phyloP scores from a whole-genome alignment of 75 land plant genomes.

The Sequoia sempervirens region DNA sequence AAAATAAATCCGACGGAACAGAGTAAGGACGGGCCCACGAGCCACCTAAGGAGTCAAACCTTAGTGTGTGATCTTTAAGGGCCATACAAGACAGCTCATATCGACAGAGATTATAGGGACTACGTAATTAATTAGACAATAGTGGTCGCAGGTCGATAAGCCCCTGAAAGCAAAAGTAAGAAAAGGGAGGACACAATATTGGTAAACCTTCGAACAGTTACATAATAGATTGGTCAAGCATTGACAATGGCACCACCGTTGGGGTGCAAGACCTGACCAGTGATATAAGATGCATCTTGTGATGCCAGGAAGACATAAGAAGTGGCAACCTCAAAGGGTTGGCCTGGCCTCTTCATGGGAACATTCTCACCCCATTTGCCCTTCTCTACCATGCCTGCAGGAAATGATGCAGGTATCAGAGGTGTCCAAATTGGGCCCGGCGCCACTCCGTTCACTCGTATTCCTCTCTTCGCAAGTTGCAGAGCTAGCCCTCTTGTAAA shows the following conservation, averaged over 20 bases:
- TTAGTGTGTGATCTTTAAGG: too few species aligned
- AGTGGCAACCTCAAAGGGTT: slow-evolving; percentile 66
- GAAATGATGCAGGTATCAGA: slow-evolving; percentile 50
- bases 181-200: too few species aligned
- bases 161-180: too few species aligned
- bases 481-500: slow-evolving; percentile 66
- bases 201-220: too few species aligned
- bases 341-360: slow-evolving; percentile 66
- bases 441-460: slow-evolving; percentile 80
- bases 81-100: too few species aligned
- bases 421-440: slow-evolving; percentile 87
- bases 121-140: too few species aligned
- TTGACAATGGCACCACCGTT: slow-evolving; percentile 39
- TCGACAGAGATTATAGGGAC: too few species aligned
- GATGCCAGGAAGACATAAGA: slow-evolving; percentile 77
- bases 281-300: slow-evolving; percentile 46
- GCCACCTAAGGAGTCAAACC: too few species aligned
- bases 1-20: too few species aligned
- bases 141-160: too few species aligned
- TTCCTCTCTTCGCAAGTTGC: slow-evolving; percentile 59
- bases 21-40: too few species aligned
- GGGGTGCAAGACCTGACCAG: slow-evolving; percentile 85
- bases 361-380: slow-evolving; percentile 43
- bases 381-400: slow-evolving; percentile 16
- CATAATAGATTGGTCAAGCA: background rate